Evolutionary conservation across 352 stramenopile species (phyloP).

Genomic region (Globisporangium okanoganense): DNA sequence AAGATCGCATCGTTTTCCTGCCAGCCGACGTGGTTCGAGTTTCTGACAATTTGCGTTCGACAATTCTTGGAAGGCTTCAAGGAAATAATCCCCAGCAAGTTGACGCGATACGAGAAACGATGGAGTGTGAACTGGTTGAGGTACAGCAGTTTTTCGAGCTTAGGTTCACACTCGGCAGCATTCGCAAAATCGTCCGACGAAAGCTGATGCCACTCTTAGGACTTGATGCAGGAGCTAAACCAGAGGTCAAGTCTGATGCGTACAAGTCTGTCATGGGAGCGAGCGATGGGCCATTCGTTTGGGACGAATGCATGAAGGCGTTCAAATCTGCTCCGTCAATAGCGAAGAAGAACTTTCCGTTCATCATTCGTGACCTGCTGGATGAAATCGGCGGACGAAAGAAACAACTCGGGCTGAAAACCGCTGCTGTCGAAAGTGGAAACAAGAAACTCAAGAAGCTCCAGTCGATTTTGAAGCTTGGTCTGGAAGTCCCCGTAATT

Average conservation of each 20-base stretch:
- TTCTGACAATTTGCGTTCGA: constrained; percentile 39
- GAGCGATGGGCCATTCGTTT: constrained; percentile 32
- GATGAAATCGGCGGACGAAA: constrained; percentile 41
- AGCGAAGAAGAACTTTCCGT: constrained; percentile 31
- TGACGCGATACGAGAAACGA: constrained; percentile 16
- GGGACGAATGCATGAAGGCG: constrained; percentile 39
- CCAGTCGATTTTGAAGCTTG: constrained; percentile 18
- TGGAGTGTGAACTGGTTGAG: constrained; percentile 37
- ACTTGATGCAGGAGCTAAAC: background rate
- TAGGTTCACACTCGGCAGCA: constrained; percentile 16
- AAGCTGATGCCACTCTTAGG: constrained; percentile 21
- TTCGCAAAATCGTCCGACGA: constrained; percentile 22
- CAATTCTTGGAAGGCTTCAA: constrained; percentile 47
- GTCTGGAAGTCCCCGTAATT: constrained; percentile 23
- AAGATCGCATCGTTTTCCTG: constrained; percentile 39
- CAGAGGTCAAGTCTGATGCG: constrained; percentile 24
- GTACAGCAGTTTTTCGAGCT: constrained; percentile 31
- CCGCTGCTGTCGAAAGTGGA: background rate
- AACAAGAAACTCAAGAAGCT: constrained; percentile 10
- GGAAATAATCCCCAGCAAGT: constrained; percentile 37
- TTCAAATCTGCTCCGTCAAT: constrained; percentile 22
- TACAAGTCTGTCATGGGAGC: constrained; percentile 25
- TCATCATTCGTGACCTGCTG: constrained; percentile 50
- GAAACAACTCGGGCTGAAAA: constrained; percentile 25
- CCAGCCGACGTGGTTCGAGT: constrained; percentile 43